Evolutionary conservation across 148 eudicot genomes (phyloP), one percentile per base, ranked within the genome.

Genomic region (Fagopyrum homotropicum): DNA sequence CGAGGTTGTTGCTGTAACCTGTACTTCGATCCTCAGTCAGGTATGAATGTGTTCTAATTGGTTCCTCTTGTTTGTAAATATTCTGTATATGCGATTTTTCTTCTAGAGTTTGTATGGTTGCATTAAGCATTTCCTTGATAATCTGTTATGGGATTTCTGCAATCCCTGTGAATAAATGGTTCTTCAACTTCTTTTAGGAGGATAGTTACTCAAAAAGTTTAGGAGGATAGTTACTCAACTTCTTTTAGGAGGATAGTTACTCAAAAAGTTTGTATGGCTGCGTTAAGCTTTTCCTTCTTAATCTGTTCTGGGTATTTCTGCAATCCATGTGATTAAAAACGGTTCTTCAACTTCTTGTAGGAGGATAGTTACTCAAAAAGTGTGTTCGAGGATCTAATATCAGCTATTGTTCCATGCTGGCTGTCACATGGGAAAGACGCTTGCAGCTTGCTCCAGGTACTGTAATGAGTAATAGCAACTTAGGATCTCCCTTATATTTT

Each of bases 341-440:
- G 49, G 22, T 29, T 35, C 45, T 64, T 54, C 70, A 10, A 51
- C 49, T 79, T 45, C 50, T 72, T 85, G 79, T 73, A 89, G 89
- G 84, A 81, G 81, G 96, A 94, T 76, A 81, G 83, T 76, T 87
- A 92, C 79, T 95, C 97, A 11, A 90, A 80, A 56, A 85, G 83
- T 76, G 93, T 90, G 35, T 89, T 89, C 86, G 98, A 95, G 81
- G 90, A 82, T 56, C 85, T 95, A 14, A 84, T 90, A 73, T 84
- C 98, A 54, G 86, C 96, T 10, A 76, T 95, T 64, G 82, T 95
- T 72, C 98, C 98, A 30, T 89, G 89, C 79, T 93, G 98, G 97
- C 73, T 90, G 45, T 89, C 92, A 35, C 82, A 83, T 72, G 79
- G 82, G 66, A 79, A 80, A 59, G 84, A 83, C 49, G 35, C 81